phyloP scores from a whole-genome alignment of 1,284 basidiomycete species.

The Leccinum subspadiceum region DNA sequence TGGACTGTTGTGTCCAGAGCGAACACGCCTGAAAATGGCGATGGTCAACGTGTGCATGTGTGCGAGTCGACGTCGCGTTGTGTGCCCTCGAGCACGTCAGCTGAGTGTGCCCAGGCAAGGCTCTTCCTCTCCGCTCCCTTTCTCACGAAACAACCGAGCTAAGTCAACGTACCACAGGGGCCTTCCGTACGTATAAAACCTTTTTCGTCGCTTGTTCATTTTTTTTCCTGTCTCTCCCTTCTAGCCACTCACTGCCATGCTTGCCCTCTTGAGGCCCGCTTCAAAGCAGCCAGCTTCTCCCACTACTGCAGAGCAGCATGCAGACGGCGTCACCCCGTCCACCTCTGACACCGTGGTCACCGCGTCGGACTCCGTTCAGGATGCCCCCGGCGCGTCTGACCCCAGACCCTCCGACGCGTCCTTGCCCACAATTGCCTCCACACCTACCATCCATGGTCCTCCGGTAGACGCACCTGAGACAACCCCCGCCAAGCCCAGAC shows the following conservation, averaged over 20 bases:
- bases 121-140: constrained; percentile 12
- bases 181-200: constrained; percentile 31
- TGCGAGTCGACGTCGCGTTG: neutral
- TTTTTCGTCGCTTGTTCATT: constrained; percentile 9
- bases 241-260: constrained; percentile 16
- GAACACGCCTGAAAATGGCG: neutral
- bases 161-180: neutral
- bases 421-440: constrained; percentile 28
- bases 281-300: constrained; percentile 17
- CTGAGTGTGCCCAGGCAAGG: constrained; percentile 1
- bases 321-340: neutral
- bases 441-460: constrained; percentile 27
- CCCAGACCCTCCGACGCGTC: constrained; percentile 22
- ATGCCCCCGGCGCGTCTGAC: neutral
- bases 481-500: neutral
- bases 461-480: neutral
- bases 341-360: constrained; percentile 5
- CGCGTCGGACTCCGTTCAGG: constrained; percentile 5
- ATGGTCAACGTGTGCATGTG: neutral
- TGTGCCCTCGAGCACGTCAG: neutral
- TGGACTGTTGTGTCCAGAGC: neutral
- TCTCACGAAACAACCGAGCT: constrained; percentile 32
- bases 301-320: constrained; percentile 14
- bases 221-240: neutral
- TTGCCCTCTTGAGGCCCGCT: constrained; percentile 29